Evolutionary conservation across 2,329 filamentous ascomycete species (phyloP).

Genomic region (Diaporthe longicolla): DNA sequence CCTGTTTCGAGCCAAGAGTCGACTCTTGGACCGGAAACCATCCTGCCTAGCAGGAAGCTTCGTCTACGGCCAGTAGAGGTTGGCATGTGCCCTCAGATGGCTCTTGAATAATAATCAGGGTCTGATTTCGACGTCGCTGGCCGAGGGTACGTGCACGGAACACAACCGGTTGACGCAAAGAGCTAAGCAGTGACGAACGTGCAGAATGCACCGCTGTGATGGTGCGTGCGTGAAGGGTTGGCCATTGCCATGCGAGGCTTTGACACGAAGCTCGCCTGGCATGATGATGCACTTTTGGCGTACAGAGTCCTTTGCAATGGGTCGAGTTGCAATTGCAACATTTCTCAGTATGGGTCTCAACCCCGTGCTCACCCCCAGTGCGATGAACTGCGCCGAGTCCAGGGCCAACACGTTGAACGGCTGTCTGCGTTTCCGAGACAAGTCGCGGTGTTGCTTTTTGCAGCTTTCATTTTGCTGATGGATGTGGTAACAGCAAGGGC

Average conservation of each 20-base stretch:
- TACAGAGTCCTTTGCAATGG: neutral
- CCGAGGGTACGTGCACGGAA: constrained; percentile 23
- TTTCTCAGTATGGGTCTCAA: neutral
- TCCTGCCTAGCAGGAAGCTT: constrained; percentile 8
- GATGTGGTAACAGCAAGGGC: neutral
- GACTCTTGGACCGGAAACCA: neutral
- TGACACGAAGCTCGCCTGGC: constrained; percentile 5
- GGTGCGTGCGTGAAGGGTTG: constrained; percentile 10
- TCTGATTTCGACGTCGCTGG: neutral
- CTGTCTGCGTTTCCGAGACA: neutral
- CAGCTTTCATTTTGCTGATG: neutral
- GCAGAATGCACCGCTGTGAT: constrained; percentile 24
- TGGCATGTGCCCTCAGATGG: neutral
- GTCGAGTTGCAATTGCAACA: neutral
- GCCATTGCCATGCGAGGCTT: constrained; percentile 7
- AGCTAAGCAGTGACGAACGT: constrained; percentile 7
- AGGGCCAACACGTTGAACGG: neutral
- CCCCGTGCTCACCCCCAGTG: neutral
- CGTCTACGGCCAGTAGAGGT: neutral
- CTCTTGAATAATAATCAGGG: neutral
- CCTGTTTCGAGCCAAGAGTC: constrained; percentile 14
- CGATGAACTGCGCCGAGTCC: neutral
- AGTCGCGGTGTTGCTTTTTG: neutral
- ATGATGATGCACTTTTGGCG: constrained; percentile 6
- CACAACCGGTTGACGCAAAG: constrained; percentile 20